Conservation (phyloP, 768 basidiomycete genomes). For the Macrolepiota dolichaula region DNA sequence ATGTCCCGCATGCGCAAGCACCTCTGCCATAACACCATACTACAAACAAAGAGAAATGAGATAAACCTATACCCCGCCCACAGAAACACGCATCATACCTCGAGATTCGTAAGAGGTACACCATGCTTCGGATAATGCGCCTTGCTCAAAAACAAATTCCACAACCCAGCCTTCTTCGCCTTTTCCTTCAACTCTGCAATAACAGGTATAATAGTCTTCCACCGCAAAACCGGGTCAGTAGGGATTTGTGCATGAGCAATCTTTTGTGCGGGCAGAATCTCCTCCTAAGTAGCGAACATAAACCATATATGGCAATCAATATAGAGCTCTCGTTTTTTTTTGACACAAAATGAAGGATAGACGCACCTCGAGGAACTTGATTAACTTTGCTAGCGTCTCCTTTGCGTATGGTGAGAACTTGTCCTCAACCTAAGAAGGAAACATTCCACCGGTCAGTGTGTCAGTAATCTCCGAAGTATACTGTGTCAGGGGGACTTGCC, state of each 20-base stretch:
- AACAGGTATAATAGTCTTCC: constrained; percentile 82
- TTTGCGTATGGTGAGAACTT: constrained; percentile 91
- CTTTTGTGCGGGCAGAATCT: constrained; percentile 76
- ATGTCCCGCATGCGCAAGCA: constrained; percentile 81
- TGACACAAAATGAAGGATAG: background rate
- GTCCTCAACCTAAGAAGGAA: constrained; percentile 65
- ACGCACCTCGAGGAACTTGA: constrained; percentile 79
- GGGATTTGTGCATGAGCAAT: constrained; percentile 84
- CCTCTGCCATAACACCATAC: constrained; percentile 98
- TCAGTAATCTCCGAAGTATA: too few species aligned
- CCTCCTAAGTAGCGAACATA: constrained; percentile 53
- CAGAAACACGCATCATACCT: constrained; percentile 45
- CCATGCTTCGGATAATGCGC: constrained; percentile 88
- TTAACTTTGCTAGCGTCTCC: constrained; percentile 78
- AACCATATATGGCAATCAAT: too few species aligned
- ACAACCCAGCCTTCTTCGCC: constrained; percentile 86
- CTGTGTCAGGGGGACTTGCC: constrained; percentile 33
- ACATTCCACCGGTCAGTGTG: background rate
- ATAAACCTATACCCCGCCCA: background rate
- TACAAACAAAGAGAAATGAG: constrained; percentile 26
- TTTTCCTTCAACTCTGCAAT: constrained; percentile 83
- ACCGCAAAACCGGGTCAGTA: constrained; percentile 65
- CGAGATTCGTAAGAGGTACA: constrained; percentile 88
- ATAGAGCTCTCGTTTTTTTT: too few species aligned
- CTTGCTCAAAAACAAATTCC: constrained; percentile 97